Evolutionary conservation across 2,329 filamentous ascomycete genomes (phyloP).

Genomic region (Blastomyces emzantsi): DNA sequence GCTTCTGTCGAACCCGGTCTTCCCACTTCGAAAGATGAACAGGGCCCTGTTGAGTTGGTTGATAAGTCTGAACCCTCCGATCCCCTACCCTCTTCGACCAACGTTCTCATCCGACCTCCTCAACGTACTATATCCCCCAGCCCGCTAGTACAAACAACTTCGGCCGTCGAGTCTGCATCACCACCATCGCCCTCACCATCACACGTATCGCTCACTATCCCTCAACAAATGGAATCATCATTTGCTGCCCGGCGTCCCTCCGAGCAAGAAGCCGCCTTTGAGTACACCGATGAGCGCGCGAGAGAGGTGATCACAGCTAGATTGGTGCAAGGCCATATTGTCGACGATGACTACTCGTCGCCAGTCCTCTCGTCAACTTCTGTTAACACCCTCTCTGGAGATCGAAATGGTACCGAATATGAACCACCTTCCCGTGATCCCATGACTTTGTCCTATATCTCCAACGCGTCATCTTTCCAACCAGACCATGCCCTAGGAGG

Average conservation of each 20-base stretch:
- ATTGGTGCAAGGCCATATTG: conserved; percentile 86
- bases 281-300: conserved; percentile 71
- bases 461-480: conserved; percentile 65
- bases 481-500: conserved; percentile 68
- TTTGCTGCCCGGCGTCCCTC: conserved; percentile 33
- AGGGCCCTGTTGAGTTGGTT: not conserved
- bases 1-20: conserved; percentile 47
- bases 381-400: conserved; percentile 46
- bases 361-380: conserved; percentile 49
- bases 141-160: not conserved
- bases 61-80: not conserved
- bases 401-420: conserved; percentile 41
- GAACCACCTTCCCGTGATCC: conserved; percentile 57
- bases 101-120: not conserved
- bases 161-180: not conserved
- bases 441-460: conserved; percentile 76
- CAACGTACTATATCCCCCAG: conserved; percentile 4
- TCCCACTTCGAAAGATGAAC: conserved; percentile 16
- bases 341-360: conserved; percentile 85
- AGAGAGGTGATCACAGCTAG: conserved; percentile 86
- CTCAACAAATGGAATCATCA: not conserved
- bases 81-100: not conserved
- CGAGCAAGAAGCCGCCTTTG: conserved; percentile 35
- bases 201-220: not conserved
- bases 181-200: not conserved